Evolutionary conservation across 2,329 filamentous ascomycete genomes (phyloP), one percentile per base, ranked within the genome.

Genomic region (Apiospora pterosperma): DNA sequence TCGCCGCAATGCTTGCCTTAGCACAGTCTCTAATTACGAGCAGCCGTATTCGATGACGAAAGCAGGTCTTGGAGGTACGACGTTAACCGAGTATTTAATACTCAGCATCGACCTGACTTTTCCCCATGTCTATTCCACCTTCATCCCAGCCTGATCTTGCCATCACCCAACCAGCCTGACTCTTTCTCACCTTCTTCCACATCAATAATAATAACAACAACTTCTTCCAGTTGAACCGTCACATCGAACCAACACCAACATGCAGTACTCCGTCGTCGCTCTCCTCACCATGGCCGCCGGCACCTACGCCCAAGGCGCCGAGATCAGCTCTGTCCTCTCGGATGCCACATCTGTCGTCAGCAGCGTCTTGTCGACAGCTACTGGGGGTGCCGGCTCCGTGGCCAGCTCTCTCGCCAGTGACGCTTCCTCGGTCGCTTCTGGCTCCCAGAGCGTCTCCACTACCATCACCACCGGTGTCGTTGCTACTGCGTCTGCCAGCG

Each of bases 1-100:
- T 55, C 48, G 48, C 48, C 48, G 31, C 48, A 55, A 55, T 55
- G 48, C 48, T 55, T 55, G 48, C 34, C 48, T 55, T 55, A 55
- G 48, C 48, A 55, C 48, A 55, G 48, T 34, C 48, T 55, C 48
- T 55, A n/a, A 55, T 55, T 34, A 55, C 48, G 48, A 55, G 48
- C 48, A 34, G 48, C 48, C 48, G 34, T 55, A 28, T 55, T 52
- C 48, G 48, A 55, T 55, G 48, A 55, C 48, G 48, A 55, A 55
- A 55, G 28, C 48, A 34, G 48, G 28, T 16, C 48, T 34, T 55
- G 48, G 25, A 28, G 34, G 48, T 55, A 34, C 48, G 28, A 8
- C 11, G 28, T 8, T 28, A 25, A 55, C 21, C 28, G 10, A 55
- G 48, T 55, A 55, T 55, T 34, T 55, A 55, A 55, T 55, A 55